Conservation (phyloP, 1,284 basidiomycete species). For the Acaromyces ingoldii region DNA sequence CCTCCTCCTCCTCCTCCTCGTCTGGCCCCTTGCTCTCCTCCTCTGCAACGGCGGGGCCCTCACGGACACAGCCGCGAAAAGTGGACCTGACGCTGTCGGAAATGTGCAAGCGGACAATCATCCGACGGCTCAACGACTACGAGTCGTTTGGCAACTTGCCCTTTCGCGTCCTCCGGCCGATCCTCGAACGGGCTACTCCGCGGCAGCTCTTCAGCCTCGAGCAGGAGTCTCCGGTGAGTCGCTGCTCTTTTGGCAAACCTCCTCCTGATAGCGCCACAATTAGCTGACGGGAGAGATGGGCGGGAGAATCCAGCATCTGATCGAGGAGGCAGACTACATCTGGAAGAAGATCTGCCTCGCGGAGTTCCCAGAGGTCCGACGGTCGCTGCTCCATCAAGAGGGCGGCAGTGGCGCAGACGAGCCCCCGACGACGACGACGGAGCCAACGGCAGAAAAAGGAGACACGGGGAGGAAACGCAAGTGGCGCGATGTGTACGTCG, state of each 20-base stretch:
- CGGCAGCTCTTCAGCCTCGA: conserved; percentile 40
- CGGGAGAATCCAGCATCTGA: background rate
- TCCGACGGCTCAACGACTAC: conserved; percentile 32
- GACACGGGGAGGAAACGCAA: background rate
- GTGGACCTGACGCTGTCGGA: background rate
- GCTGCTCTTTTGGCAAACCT: conserved; percentile 14
- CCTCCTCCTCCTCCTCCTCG: background rate
- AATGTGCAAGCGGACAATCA: conserved; percentile 17
- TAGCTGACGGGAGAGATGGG: conserved; percentile 18
- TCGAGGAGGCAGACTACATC: conserved; percentile 12
- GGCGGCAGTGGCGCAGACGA: too few species aligned
- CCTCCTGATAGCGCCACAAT: background rate
- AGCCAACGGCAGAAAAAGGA: conserved; percentile 15
- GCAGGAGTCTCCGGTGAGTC: conserved; percentile 31
- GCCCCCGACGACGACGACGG: conserved; percentile 11
- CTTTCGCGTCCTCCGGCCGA: conserved; percentile 32
- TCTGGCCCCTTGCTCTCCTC: background rate
- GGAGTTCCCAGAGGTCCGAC: conserved; percentile 28
- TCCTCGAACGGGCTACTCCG: conserved; percentile 37
- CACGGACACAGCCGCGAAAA: background rate
- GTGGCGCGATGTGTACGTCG: background rate
- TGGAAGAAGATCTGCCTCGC: conserved; percentile 41
- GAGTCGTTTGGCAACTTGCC: conserved; percentile 38
- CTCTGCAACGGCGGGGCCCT: background rate
- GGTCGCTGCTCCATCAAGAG: background rate